Percentiles rank a stretch among this genome's conserved stretches.
Conservation (phyloP, 768 basidiomycete genomes). For the Hortiboletus flavorubellus region DNA sequence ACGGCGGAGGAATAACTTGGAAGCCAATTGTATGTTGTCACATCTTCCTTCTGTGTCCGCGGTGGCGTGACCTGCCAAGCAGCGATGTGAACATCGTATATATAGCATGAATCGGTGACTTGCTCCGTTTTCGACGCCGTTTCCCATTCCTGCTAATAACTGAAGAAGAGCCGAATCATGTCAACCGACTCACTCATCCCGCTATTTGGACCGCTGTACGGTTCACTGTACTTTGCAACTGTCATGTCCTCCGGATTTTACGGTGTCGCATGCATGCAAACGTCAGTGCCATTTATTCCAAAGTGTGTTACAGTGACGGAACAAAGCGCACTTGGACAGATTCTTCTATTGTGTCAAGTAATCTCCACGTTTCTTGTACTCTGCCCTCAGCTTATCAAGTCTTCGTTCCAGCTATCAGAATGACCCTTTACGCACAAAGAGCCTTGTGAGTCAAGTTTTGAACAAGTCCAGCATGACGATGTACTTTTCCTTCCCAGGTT, state of each 20-base stretch:
- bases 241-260: constrained; percentile 4
- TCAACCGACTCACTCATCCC: background rate
- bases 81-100: no score
- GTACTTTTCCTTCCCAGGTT: constrained; percentile 1
- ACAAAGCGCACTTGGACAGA: no score
- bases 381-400: background rate
- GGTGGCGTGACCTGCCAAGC: no score
- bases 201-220: background rate
- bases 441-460: constrained; percentile 2
- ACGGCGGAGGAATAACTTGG: no score
- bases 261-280: constrained; percentile 9
- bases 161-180: background rate
- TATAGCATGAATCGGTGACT: no score
- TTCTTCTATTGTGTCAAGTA: no score
- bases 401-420: constrained; percentile 1
- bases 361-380: no score
- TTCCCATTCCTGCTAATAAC: no score
- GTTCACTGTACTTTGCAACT: background rate
- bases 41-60: no score
- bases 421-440: constrained; percentile 2
- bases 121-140: no score
- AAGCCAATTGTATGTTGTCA: no score
- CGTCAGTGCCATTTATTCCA: background rate
- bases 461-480: background rate
- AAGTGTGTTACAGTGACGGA: background rate